Evolutionary conservation across 208 protist species (phyloP).

Genomic region (Crithidia brevicula): DNA sequence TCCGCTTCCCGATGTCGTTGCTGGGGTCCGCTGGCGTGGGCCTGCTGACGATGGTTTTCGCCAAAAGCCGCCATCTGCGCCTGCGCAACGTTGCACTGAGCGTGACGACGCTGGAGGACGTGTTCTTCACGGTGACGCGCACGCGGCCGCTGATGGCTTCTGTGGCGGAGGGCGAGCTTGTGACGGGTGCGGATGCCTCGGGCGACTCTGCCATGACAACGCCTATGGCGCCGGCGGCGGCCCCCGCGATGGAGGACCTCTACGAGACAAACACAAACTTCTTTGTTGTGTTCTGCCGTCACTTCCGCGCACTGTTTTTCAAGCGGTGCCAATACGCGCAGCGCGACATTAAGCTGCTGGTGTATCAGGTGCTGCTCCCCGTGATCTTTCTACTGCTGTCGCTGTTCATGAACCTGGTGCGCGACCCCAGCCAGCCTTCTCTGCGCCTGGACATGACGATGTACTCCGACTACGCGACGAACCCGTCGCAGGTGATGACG

Average conservation of each 20-base stretch:
- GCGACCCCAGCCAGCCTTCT: slow-evolving; percentile 50
- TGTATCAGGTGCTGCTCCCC: slow-evolving; percentile 82
- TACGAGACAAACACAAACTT: slow-evolving; percentile 28
- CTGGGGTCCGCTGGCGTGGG: slow-evolving; percentile 42
- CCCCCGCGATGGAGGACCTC: slow-evolving; percentile 2
- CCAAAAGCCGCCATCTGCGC: slow-evolving; percentile 35
- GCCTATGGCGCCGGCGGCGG: neutral
- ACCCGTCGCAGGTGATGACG: slow-evolving; percentile 54
- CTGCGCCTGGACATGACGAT: slow-evolving; percentile 71
- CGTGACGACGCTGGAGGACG: slow-evolving; percentile 85
- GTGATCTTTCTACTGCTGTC: slow-evolving; percentile 74
- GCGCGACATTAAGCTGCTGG: slow-evolving; percentile 66
- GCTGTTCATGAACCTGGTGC: slow-evolving; percentile 69
- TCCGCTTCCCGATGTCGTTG: slow-evolving; percentile 68
- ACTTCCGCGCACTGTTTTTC: slow-evolving; percentile 75
- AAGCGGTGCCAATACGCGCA: slow-evolving; percentile 83
- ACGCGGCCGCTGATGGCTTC: slow-evolving; percentile 16
- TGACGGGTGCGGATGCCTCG: slow-evolving; percentile 8
- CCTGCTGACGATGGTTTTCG: slow-evolving; percentile 58
- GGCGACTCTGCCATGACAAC: neutral
- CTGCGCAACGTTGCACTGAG: slow-evolving; percentile 66
- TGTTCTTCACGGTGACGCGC: slow-evolving; percentile 65
- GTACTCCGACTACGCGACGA: slow-evolving; percentile 55
- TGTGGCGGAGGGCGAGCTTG: slow-evolving; percentile 13
- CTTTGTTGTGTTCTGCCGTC: slow-evolving; percentile 45